phyloP scores from a whole-genome alignment of 495 filamentous ascomycete species.

The Annulohypoxylon moriforme region DNA sequence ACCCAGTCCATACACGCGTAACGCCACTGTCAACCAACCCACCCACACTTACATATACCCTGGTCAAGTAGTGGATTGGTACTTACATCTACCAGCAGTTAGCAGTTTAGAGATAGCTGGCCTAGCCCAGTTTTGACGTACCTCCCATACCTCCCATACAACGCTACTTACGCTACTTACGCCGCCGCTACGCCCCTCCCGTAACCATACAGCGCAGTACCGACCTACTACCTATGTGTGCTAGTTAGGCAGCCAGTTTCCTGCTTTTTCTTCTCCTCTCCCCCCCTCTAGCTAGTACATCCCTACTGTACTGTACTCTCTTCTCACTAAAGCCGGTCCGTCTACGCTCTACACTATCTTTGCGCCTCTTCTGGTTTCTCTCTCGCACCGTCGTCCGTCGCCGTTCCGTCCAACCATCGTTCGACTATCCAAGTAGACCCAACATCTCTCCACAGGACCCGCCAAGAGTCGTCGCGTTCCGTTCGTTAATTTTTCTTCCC shows the following conservation, averaged over 20 bases:
- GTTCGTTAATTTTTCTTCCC: slow-evolving; percentile 40
- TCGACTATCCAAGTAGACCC: slow-evolving; percentile 16
- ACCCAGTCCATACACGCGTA: slow-evolving; percentile 17
- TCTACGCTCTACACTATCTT: slow-evolving; percentile 31
- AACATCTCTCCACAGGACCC: slow-evolving; percentile 33
- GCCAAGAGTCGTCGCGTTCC: slow-evolving; percentile 41
- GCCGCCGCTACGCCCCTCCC: slow-evolving; percentile 38
- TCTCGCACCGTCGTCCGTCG: slow-evolving; percentile 35
- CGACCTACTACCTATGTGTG: slow-evolving; percentile 9
- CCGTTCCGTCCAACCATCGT: slow-evolving; percentile 41
- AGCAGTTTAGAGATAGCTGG: slow-evolving; percentile 36
- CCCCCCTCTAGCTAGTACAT: background rate
- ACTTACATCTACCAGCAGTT: slow-evolving; percentile 34
- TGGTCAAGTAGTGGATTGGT: slow-evolving; percentile 23
- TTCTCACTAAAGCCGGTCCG: slow-evolving; percentile 14
- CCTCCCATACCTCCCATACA: slow-evolving; percentile 23
- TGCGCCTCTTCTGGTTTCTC: slow-evolving; percentile 19
- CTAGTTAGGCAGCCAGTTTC: slow-evolving; percentile 19
- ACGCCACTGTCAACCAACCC: slow-evolving; percentile 36
- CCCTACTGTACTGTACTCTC: background rate
- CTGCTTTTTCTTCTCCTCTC: slow-evolving; percentile 34
- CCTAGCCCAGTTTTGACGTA: slow-evolving; percentile 40
- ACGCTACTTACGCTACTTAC: slow-evolving; percentile 18
- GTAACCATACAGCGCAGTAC: slow-evolving; percentile 33
- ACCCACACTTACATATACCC: slow-evolving; percentile 29